phyloP scores from a whole-genome alignment of 805 yeast species.

The Isabelozyma rhagii region DNA sequence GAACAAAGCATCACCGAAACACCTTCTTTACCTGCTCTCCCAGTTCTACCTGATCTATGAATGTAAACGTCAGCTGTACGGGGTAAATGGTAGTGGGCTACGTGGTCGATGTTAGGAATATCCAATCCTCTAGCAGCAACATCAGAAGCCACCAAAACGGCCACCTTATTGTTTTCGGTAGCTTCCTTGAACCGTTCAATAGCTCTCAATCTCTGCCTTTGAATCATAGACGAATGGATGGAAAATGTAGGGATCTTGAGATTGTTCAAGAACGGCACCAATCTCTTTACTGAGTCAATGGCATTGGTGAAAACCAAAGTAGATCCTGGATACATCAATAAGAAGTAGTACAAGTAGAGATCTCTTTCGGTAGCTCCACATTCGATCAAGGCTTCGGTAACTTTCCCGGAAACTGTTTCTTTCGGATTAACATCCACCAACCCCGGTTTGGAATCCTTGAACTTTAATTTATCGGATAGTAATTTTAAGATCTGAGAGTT shows the following conservation, averaged over 20 bases:
- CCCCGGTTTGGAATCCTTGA: constrained; percentile 62
- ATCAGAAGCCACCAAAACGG: constrained; percentile 88
- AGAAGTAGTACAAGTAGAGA: constrained; percentile 81
- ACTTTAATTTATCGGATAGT: constrained; percentile 65
- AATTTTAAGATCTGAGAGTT: constrained; percentile 62
- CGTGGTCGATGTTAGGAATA: constrained; percentile 87
- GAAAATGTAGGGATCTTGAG: constrained; percentile 69
- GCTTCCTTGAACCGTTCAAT: constrained; percentile 74
- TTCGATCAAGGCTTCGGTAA: constrained; percentile 85
- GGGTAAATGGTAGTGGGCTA: constrained; percentile 93
- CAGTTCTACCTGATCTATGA: constrained; percentile 98
- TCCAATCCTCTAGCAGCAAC: constrained; percentile 98
- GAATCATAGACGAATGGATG: constrained; percentile 92
- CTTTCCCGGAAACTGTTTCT: constrained; percentile 67
- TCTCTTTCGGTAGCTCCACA: constrained; percentile 91
- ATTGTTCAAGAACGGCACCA: constrained; percentile 71
- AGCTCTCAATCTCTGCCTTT: constrained; percentile 84
- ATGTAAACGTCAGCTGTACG: constrained; percentile 91
- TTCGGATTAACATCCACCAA: constrained; percentile 86
- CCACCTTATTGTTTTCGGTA: constrained; percentile 43
- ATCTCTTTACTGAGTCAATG: constrained; percentile 89
- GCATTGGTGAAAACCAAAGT: constrained; percentile 91
- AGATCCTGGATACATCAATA: constrained; percentile 81
- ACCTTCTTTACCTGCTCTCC: constrained; percentile 91
- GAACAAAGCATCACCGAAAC: constrained; percentile 92